Evolutionary conservation across 2,329 filamentous ascomycete species (phyloP).

Genomic region (Zasmidium cellare): DNA sequence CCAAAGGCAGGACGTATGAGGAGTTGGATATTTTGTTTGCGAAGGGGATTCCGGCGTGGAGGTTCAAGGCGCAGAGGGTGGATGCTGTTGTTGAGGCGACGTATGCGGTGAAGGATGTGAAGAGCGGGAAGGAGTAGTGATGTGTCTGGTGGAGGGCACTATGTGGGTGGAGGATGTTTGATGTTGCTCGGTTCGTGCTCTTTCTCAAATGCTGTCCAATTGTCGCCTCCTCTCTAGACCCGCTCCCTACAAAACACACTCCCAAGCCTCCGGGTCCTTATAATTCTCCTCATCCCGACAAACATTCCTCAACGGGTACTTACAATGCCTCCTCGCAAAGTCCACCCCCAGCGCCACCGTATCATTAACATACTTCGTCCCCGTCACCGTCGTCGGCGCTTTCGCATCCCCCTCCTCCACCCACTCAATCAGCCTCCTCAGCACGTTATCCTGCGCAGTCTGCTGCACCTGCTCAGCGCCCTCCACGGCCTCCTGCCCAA

Average conservation of each 20-base stretch:
- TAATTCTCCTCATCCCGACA: conserved; percentile 29
- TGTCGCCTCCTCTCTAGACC: too few species aligned
- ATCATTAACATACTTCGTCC: conserved; percentile 44
- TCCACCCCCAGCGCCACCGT: conserved; percentile 40
- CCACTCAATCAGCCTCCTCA: conserved; percentile 46
- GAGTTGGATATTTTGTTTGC: conserved; percentile 50
- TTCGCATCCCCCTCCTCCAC: conserved; percentile 30
- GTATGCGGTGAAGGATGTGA: conserved; percentile 41
- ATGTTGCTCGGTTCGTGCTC: too few species aligned
- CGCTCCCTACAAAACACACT: conserved; percentile 21
- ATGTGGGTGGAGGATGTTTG: too few species aligned
- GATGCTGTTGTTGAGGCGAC: not conserved
- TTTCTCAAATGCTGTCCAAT: too few species aligned
- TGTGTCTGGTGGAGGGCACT: too few species aligned
- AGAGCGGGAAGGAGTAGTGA: not conserved
- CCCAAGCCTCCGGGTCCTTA: conserved; percentile 27
- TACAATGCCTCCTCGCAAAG: conserved; percentile 49
- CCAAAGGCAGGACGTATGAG: conserved; percentile 48
- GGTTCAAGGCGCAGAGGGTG: conserved; percentile 39
- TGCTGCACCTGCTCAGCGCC: not conserved
- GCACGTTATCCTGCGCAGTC: conserved; percentile 43
- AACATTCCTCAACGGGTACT: conserved; percentile 28
- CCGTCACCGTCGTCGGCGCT: conserved; percentile 34
- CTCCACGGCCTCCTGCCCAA: conserved; percentile 37
- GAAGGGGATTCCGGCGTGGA: conserved; percentile 42